Evolutionary conservation across 2,329 filamentous ascomycete species (phyloP), one percentile per base, ranked within the genome.

Genomic region (Trichocomaceae sp.): DNA sequence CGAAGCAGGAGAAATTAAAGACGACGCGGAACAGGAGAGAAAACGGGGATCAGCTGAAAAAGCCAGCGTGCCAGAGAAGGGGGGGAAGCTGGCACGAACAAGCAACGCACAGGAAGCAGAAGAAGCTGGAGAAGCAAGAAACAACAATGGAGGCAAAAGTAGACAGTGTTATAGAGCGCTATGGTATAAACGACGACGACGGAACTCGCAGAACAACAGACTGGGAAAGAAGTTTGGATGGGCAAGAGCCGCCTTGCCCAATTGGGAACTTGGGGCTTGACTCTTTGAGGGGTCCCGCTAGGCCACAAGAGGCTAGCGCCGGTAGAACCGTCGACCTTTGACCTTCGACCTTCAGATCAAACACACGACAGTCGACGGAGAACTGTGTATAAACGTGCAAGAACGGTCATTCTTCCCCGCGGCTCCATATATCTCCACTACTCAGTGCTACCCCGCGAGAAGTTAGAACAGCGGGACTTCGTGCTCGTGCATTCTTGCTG

Each of bases 191-290:
- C 45, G 45, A 15, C 15, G 44, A 19, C 23, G n/a, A n/a, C n/a
- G 23, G 23, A 26, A 26, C 23, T 26, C n/a, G 23, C 3, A 26
- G 45, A 33, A 41, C 39, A 42, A 42, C 8, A 17, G 12, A 22
- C 19, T 10, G 48, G 59, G 23, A 10, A 29, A 59, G 62, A 59
- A 63, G 60, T 59, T 59, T 60, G 58, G 62, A 61, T 59, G 61
- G 53, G 60, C 63, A 60, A 64, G 64, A 66, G 63, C 65, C 61
- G 63, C 62, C 57, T 57, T 50, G 57, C n/a, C n/a, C n/a, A n/a
- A n/a, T n/a, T n/a, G n/a, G n/a, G n/a, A n/a, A n/a, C n/a, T n/a
- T 26, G 23, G 7, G 23, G 23, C 23, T 26, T 26, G 23, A 26
- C 4, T n/a, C n/a, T n/a, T n/a, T 3, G 62, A 61, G 50, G 60